phyloP scores from a whole-genome alignment of 2,329 filamentous ascomycete genomes.

The Fusarium gaditjirri region DNA sequence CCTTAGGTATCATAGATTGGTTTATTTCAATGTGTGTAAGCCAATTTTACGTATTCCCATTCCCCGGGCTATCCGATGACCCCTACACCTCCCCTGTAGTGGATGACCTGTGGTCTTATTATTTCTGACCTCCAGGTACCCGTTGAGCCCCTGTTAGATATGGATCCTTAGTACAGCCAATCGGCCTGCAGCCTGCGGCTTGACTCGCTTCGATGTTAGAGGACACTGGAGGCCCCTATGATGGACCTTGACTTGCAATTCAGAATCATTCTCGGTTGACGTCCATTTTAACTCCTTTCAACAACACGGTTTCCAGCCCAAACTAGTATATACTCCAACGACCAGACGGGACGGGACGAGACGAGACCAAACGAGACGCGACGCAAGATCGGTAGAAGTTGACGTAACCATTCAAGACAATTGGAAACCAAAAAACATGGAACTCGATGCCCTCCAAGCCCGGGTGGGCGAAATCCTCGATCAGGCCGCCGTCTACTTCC shows the following conservation, averaged over 20 bases:
- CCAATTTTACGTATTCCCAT: slow-evolving; percentile 16
- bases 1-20: too few relatives aligned
- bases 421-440: slow-evolving; percentile 57
- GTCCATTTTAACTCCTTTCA: neutral
- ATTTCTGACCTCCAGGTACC: slow-evolving; percentile 18
- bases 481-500: slow-evolving; percentile 73
- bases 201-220: neutral
- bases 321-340: neutral
- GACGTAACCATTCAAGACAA: neutral
- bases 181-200: neutral
- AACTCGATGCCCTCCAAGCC: slow-evolving; percentile 69
- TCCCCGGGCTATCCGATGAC: slow-evolving; percentile 23
- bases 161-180: slow-evolving; percentile 6
- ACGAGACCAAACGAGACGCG: neutral
- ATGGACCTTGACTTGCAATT: slow-evolving; percentile 9
- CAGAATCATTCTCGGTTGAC: neutral
- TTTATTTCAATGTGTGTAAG: neutral
- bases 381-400: neutral
- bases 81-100: slow-evolving; percentile 4
- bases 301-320: neutral
- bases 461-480: slow-evolving; percentile 62
- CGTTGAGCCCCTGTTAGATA: slow-evolving; percentile 20
- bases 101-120: slow-evolving; percentile 7
- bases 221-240: slow-evolving; percentile 22
- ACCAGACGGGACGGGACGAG: neutral